Percentiles rank a stretch among this genome's conserved stretches.
phyloP scores from a whole-genome alignment of 495 filamentous ascomycete genomes.

The Neurospora intermedia region DNA sequence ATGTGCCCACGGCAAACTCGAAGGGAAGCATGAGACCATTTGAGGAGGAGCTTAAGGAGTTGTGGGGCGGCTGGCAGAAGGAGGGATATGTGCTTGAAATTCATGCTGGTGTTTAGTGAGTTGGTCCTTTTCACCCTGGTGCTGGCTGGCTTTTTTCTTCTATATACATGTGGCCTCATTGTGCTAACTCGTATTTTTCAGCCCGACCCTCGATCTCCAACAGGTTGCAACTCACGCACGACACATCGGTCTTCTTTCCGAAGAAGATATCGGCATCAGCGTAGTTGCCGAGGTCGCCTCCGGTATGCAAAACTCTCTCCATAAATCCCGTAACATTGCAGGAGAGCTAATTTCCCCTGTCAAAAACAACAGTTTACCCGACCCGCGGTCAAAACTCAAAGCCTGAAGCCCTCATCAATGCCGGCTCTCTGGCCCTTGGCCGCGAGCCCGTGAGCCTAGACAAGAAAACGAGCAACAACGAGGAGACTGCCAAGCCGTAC shows the following conservation, averaged over 20 bases:
- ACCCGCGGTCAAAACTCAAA: constrained; percentile 34
- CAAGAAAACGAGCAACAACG: constrained; percentile 41
- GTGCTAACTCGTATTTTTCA: neutral
- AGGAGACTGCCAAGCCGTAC: constrained; percentile 35
- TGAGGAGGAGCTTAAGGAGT: constrained; percentile 2
- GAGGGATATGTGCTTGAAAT: constrained; percentile 19
- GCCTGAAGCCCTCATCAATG: constrained; percentile 60
- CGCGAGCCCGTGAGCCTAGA: constrained; percentile 40
- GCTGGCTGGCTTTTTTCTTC: constrained; percentile 40
- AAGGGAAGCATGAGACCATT: neutral
- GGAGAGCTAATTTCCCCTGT: neutral
- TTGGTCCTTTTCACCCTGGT: constrained; percentile 15
- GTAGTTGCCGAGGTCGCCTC: constrained; percentile 58
- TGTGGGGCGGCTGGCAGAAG: constrained; percentile 7
- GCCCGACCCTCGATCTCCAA: constrained; percentile 67
- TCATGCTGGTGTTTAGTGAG: constrained; percentile 28
- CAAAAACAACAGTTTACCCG: constrained; percentile 48
- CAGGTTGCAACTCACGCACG: constrained; percentile 64
- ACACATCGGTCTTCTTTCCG: constrained; percentile 25
- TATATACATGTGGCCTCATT: constrained; percentile 52
- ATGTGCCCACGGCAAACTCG: neutral
- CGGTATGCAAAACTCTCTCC: neutral
- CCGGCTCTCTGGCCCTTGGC: constrained; percentile 62
- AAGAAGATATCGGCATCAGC: constrained; percentile 52
- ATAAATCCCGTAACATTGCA: neutral